Percentiles rank a stretch among this genome's conserved stretches.
Conservation (phyloP, 345 rosid genomes). For the Linum usitatissimum region DNA sequence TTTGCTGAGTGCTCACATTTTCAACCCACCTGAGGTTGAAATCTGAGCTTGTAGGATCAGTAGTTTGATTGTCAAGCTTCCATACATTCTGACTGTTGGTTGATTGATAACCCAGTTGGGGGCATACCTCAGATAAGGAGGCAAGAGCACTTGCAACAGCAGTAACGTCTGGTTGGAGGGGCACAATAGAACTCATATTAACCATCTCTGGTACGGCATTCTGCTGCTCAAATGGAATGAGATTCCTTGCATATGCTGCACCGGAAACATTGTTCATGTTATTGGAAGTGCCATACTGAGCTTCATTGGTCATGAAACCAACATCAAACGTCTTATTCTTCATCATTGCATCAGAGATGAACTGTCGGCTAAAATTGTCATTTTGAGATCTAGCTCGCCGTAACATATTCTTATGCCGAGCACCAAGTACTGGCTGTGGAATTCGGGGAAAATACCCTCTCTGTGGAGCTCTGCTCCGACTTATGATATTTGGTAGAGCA, state of each 20-base stretch:
- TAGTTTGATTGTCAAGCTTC: slow-evolving; percentile 18
- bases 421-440: slow-evolving; percentile 22
- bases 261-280: slow-evolving; percentile 10
- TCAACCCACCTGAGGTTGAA: slow-evolving; percentile 11
- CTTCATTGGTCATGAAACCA: slow-evolving; percentile 8
- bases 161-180: slow-evolving; percentile 9
- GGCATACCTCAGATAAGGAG: slow-evolving; percentile 13
- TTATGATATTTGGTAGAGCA: slow-evolving; percentile 21
- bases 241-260: slow-evolving; percentile 7
- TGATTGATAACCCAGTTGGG: slow-evolving; percentile 14
- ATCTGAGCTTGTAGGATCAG: slow-evolving; percentile 11
- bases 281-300: slow-evolving; percentile 17
- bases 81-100: slow-evolving; percentile 6
- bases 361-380: slow-evolving; percentile 18
- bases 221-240: slow-evolving; percentile 15
- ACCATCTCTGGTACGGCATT: slow-evolving; percentile 5
- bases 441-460: slow-evolving; percentile 1
- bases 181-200: slow-evolving; percentile 7
- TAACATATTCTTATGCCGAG: slow-evolving; percentile 16
- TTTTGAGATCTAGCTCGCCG: slow-evolving; percentile 23
- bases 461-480: slow-evolving; percentile 18
- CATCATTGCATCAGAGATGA: slow-evolving; percentile 20
- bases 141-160: slow-evolving; percentile 9
- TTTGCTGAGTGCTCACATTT: slow-evolving; percentile 19
- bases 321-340: slow-evolving; percentile 17